Base-by-base conservation (phyloP, 192 early-diverging fungal species). In the Podila epicladia region DNA sequence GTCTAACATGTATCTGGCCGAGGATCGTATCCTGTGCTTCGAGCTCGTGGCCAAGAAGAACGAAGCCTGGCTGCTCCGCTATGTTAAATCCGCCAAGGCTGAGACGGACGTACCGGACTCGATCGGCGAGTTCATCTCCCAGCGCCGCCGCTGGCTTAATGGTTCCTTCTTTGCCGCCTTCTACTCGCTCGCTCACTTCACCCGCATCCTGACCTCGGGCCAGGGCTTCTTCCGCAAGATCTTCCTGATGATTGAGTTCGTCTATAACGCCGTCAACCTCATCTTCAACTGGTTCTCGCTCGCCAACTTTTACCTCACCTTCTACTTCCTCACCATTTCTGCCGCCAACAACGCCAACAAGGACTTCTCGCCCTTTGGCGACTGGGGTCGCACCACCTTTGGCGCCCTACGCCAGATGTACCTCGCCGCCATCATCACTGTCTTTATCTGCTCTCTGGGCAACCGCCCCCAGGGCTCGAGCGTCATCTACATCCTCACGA, bases 11-110 rank as follows among this genome's bases (percentile, higher is more conserved):
- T 97, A 97, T 74, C 84, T 97, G 63, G 93, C 91, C 35, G 89
- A 93, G 83, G 96, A 98, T 76, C 93, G 96, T 58, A 98, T 98
- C 66, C 84, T 98, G 31, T 97, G 96, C 75, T 98, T 97, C 78
- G 96, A 98, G 86, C 85, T 98, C 29, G 91, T 96, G 17, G 91
- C 96, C 57, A 96, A 97, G 75, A 85, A 86, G 62, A 87, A 91
- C 62, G 85, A 91, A 72, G 86, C 88, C 61, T 96, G 91, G 87
- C 69, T 96, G 20, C 85, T 98, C 32, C 87, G 91, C 79, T 98
- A 98, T 75, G 96, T 97, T 41, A 94, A 95, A 75, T 82, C 78
- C 24, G 93, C 96, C 35, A 91, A 91, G 73, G 96, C 93, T 12
- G 94, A 93, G 69, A 98, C 96, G 13, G 96, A 98, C 71, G 96